Base-by-base conservation (phyloP, 352 stramenopile species). In the Peronosclerospora sorghi region DNA sequence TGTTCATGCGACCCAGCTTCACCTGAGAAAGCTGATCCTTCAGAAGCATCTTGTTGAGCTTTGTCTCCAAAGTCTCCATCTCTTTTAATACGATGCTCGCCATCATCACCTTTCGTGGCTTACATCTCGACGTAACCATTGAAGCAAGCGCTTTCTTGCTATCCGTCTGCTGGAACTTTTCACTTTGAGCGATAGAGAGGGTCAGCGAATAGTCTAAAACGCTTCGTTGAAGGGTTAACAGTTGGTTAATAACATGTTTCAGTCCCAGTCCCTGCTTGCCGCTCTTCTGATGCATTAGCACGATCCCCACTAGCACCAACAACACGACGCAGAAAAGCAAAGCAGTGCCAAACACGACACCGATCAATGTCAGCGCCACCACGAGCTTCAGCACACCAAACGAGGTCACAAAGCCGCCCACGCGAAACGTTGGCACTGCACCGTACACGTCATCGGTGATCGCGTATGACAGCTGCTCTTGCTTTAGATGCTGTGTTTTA, bases 191-290 rank as follows among this genome's bases (percentile, higher is more conserved):
- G 20, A 78, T 75, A 7, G 69, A 82, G 9, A 82, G 52, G 18
- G 69, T 82, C 34, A 78, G 58, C 29, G 59, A 72, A 42, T 76
- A 82, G 51, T 75, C 68, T 14, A 78, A 36, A 15, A 52, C 64
- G 27, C 60, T 73, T 28, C 68, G 69, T 15, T 64, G 63, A 14
- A 82, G 54, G 5, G 60, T 42, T 13, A 61, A 15, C 5, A 66
- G 35, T 4, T 41, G 24, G 13, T 46, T 38, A 5, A 73, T 46
- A 0, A 42, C 41, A 19, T 55, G 45, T 32, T 56, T 48, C 4
- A 60, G 12, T n/a, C 51, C 46, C 43, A 60, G 15, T 32, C 46
- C 41, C 9, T 62, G 43, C 10, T 41, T 26, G 2, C 14, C n/a
- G 21, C 24, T 14, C 24, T 41, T 54, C 13, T 48, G 45, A 5